These are phyloP conservation scores for Centaurea solstitialis DNA, from an alignment of 129 eudicot genomes.

Conservation along the genomic window DNA sequence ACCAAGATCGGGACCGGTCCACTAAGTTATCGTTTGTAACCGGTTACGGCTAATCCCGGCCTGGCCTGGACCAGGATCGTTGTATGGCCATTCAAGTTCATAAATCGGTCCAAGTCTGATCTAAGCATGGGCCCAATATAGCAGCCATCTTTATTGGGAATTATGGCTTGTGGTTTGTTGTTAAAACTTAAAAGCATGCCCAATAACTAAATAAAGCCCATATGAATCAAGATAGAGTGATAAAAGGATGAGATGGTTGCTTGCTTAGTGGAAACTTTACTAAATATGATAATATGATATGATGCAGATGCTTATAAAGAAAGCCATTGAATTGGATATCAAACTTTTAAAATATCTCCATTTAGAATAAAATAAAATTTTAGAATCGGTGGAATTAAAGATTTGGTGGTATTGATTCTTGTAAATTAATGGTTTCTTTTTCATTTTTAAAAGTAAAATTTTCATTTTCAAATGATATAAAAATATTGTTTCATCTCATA, in stretches of 20 bases:
- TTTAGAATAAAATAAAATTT: background rate
- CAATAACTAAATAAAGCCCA: background rate
- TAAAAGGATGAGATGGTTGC: background rate
- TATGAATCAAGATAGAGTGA: background rate
- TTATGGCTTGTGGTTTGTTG: background rate
- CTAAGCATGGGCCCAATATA: background rate
- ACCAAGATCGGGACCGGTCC: too few species aligned
- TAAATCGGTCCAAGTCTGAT: too few species aligned
- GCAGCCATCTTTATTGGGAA: background rate
- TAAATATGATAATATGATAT: background rate
- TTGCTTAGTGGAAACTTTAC: slow-evolving; percentile 1
- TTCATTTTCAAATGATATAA: background rate
- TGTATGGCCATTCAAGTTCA: too few species aligned
- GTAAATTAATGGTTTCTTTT: background rate
- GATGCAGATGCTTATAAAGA: background rate
- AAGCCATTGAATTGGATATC: background rate
- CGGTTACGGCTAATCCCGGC: too few species aligned
- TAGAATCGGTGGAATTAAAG: background rate
- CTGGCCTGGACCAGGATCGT: too few species aligned
- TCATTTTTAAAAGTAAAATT: too few species aligned
- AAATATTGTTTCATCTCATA: background rate
- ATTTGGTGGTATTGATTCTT: background rate
- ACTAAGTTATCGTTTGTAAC: too few species aligned
- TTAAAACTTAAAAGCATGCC: background rate
- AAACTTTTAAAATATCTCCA: background rate